Base-by-base conservation (phyloP, 192 early-diverging fungal genomes). In the Coemansia sp. region DNA sequence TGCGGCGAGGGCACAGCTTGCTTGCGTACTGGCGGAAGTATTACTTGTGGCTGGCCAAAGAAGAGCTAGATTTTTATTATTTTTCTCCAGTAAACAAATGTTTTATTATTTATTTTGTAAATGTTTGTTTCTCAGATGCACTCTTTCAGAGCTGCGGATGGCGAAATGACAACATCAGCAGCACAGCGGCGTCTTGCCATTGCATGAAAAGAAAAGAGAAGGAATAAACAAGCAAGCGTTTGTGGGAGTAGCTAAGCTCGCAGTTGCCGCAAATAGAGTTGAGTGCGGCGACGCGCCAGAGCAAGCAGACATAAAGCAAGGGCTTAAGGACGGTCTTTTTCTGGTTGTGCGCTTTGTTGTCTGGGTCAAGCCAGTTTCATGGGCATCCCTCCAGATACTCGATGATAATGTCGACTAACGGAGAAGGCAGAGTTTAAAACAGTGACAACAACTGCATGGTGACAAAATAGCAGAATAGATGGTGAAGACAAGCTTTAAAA, bases 1-100 rank as follows among this genome's bases (percentile, higher is more conserved):
- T 64, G 62, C 25, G 62, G 62, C 18, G 41, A 13, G n/a, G 41
- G 41, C 14, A 43, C 41, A 1, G 41, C 41, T 43, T 43, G 41
- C 41, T 5, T 43, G 12, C 41, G 41, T 4, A 43, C 41, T n/a
- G 41, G 41, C 1, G 41, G 41, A 5, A 43, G 41, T 16, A 16
- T 43, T n/a, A 16, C 41, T 13, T 43, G 41, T 16, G 41, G 41
- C 1, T 43, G 41, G 41, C 41, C 41, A n/a, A 43, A 43, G n/a
- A 43, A 13, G 3, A 43, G 1, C 14, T 43, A 43, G n/a, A 8
- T 9, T 39, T 39, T 3, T 31, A 31, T 2, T 8, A 6, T 39
- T 39, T 39, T 39, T 9, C 13, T 13, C 8, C 8, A 14, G 38
- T 39, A n/a, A n/a, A 13, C 8, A 9, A 39, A 39, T 39, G 9